Evolutionary conservation across 208 protist genomes (phyloP).

Genomic region (Wallacemonas collosoma): DNA sequence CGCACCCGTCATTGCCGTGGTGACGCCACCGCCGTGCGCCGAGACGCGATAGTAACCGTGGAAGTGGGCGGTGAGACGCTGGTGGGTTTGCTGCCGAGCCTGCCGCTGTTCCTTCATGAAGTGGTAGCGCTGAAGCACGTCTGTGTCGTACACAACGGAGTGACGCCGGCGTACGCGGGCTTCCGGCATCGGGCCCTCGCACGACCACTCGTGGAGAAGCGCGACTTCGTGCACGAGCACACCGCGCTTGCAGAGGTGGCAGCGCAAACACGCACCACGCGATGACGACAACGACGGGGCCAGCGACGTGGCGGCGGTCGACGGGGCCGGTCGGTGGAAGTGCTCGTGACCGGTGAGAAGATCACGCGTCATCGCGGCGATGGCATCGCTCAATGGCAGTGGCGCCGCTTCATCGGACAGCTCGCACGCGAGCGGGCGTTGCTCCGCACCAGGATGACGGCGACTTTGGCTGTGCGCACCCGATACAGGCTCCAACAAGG

Average conservation of each 20-base stretch:
- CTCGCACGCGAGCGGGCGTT: too few species aligned
- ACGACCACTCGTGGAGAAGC: slow-evolving; percentile 76
- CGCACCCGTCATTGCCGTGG: background rate
- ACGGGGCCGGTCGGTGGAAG: background rate
- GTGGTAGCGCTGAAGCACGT: slow-evolving; percentile 69
- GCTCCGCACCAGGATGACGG: too few species aligned
- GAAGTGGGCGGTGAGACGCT: slow-evolving; percentile 52
- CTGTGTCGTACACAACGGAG: slow-evolving; percentile 48
- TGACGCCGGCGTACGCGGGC: slow-evolving; percentile 26
- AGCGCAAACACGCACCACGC: slow-evolving; percentile 26
- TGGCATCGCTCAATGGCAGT: background rate
- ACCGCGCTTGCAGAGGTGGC: slow-evolving; percentile 66
- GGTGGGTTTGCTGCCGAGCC: slow-evolving; percentile 33
- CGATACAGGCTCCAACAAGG: slow-evolving; percentile 21
- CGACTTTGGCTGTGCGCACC: too few species aligned
- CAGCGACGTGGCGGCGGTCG: background rate
- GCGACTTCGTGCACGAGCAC: slow-evolving; percentile 43
- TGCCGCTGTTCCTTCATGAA: slow-evolving; percentile 62
- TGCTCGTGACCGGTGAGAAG: background rate
- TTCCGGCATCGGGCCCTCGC: slow-evolving; percentile 60
- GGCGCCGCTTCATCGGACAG: too few species aligned
- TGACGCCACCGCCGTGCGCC: too few species aligned
- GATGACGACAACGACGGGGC: background rate
- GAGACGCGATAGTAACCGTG: slow-evolving; percentile 28
- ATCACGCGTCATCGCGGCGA: background rate